phyloP scores from a whole-genome alignment of 2,329 filamentous ascomycete species.

The Arthrobotrys pseudoclavata region DNA sequence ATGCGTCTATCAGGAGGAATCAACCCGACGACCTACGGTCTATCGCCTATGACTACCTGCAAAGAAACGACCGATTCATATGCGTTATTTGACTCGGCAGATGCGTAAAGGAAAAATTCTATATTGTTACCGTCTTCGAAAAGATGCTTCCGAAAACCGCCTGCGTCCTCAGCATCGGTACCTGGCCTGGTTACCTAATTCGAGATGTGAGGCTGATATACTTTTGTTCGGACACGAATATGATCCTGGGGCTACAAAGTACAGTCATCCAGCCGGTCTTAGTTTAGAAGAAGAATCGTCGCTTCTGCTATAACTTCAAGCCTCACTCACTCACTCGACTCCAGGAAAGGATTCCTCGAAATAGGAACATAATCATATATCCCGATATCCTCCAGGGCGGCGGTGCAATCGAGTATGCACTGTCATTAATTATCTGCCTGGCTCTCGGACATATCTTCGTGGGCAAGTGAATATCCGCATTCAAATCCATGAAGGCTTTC shows the following conservation, averaged over 20 bases:
- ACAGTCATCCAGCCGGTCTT: not conserved
- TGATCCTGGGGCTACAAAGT: too few species aligned
- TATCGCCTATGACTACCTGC: too few species aligned
- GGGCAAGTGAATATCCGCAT: too few species aligned
- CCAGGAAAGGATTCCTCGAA: conserved; percentile 3
- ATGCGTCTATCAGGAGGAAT: conserved; percentile 51
- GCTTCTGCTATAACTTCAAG: conserved; percentile 21
- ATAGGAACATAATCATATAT: not conserved
- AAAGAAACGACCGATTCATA: too few species aligned
- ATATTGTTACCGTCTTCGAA: too few species aligned
- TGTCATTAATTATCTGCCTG: not conserved
- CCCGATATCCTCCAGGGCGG: not conserved
- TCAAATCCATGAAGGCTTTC: too few species aligned
- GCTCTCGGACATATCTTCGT: not conserved
- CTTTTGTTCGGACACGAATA: too few species aligned
- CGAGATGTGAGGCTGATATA: not conserved
- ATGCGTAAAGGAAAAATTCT: conserved; percentile 24
- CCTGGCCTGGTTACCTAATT: too few species aligned
- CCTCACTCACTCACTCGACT: not conserved
- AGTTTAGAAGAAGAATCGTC: not conserved
- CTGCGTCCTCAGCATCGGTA: too few species aligned
- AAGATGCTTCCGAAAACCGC: not conserved
- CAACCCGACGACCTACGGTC: too few species aligned
- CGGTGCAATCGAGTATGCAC: not conserved
- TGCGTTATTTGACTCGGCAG: conserved; percentile 29